Evolutionary conservation across 257 asterid species (phyloP), one percentile per base, ranked within the genome.

Genomic region (Nicotiana otophora): DNA sequence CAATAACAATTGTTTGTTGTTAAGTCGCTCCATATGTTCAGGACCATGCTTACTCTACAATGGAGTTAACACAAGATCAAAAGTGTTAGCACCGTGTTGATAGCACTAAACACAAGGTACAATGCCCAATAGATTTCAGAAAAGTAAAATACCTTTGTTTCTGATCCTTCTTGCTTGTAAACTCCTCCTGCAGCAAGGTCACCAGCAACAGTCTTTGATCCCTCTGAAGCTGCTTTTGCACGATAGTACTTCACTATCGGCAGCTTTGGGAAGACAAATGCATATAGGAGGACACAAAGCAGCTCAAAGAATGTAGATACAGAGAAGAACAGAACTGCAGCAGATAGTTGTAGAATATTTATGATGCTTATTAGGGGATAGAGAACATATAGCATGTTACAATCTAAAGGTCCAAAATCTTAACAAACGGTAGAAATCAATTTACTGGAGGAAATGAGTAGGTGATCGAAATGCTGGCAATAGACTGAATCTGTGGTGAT

Each of bases 101-200:
- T 33, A 66, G 14, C 14, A 66, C 5, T 1, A 42, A 33, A 66
- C 26, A 34, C 28, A 68, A 9, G 30, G 2, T 36, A 10, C 5
- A 36, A 20, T 42, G 34, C 14, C 12, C 12, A 0, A 42, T 36
- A 55, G 12, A 42, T 5, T 42, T 42, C 48, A 20, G 60, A 42
- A 70, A 42, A 70, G 12, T 0, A 33, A 57, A 61, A 69, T 33
- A 70, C 78, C 78, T 20, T 72, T 20, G 36, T 72, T 46, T 72
- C 60, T 42, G 20, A 17, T 42, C 78, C 60, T 23, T 61, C 33
- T 9, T 72, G 78, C 42, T 72, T 42, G 60, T 20, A 72, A 33
- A 87, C 76, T 46, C 89, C 89, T 7, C 74, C 88, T 14, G 91
- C 89, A 74, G 86, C 92, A 57, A 89, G 91, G 82, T 88, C 88